A percentile compares a stretch with the other conserved stretches of the same genome.
Conservation (phyloP, 208 protist species). For the Phytomonas sp. region DNA sequence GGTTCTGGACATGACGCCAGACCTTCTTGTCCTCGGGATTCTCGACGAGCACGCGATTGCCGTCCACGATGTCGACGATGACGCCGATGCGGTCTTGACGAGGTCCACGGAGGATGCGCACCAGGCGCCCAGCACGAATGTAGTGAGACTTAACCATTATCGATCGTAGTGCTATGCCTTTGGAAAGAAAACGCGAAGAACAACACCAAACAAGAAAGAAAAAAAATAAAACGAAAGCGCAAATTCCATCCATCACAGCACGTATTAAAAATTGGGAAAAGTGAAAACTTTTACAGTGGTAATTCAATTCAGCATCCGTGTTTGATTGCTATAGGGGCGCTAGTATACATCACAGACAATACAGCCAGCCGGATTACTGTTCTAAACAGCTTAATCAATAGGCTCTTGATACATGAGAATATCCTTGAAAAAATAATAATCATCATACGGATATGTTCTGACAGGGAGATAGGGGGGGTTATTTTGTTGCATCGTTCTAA, state of each 20-base stretch:
- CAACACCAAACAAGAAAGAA: too few species aligned
- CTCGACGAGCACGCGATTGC: constrained; percentile 86
- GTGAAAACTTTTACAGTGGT: neutral
- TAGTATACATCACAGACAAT: neutral
- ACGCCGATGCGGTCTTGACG: constrained; percentile 57
- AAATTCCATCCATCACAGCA: neutral
- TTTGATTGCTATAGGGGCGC: neutral
- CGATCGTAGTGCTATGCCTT: neutral
- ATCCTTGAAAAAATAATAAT: neutral
- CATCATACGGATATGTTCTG: neutral
- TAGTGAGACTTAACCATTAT: constrained; percentile 62
- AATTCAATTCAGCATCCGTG: neutral
- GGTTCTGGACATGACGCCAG: constrained; percentile 87
- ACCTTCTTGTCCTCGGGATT: constrained; percentile 85
- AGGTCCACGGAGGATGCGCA: constrained; percentile 50
- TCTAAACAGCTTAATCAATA: neutral
- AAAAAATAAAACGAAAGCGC: neutral
- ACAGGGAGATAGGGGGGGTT: neutral
- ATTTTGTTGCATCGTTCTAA: neutral
- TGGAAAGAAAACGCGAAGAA: too few species aligned
- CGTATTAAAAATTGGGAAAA: neutral
- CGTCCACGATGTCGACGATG: constrained; percentile 86
- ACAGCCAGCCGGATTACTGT: neutral
- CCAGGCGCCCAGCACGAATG: constrained; percentile 42
- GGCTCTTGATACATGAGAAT: neutral